phyloP scores from a whole-genome alignment of 805 yeast species.

The Schizosaccharomyces japonicus region DNA sequence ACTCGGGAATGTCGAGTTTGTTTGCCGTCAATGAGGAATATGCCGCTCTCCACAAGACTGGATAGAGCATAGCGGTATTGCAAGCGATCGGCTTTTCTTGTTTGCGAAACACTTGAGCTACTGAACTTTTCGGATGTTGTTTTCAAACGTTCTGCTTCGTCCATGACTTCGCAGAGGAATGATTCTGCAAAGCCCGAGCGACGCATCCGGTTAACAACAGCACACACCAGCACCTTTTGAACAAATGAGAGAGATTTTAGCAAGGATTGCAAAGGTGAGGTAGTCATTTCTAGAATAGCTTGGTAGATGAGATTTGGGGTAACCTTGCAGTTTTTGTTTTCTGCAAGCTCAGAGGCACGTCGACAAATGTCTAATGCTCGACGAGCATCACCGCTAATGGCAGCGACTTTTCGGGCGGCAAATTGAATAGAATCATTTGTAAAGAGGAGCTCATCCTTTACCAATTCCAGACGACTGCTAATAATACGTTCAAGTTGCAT shows the following conservation, averaged over 20 bases:
- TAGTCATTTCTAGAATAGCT: constrained; percentile 59
- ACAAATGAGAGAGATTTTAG: constrained; percentile 38
- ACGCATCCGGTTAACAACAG: constrained; percentile 36
- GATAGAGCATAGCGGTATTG: constrained; percentile 37
- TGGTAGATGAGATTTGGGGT: constrained; percentile 49
- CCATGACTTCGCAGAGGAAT: constrained; percentile 45
- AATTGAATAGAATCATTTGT: constrained; percentile 59
- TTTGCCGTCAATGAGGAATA: constrained; percentile 41
- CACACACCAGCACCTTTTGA: constrained; percentile 48
- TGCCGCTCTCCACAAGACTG: constrained; percentile 59
- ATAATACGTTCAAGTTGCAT: constrained; percentile 58
- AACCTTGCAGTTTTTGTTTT: constrained; percentile 24
- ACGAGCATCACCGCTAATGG: constrained; percentile 93
- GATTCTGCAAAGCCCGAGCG: constrained; percentile 49
- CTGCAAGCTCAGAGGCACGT: constrained; percentile 75
- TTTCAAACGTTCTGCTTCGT: constrained; percentile 18
- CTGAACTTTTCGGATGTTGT: constrained; percentile 6
- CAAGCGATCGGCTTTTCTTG: constrained; percentile 23
- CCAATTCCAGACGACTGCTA: constrained; percentile 35
- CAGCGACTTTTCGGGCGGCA: constrained; percentile 82
- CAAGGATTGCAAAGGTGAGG: constrained; percentile 43
- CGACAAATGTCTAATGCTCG: constrained; percentile 71
- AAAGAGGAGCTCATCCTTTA: constrained; percentile 18
- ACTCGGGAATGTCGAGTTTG: constrained; percentile 40
- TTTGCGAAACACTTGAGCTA: constrained; percentile 18